Evolutionary conservation across 2,329 filamentous ascomycete genomes (phyloP).

Genomic region (Fusarium sp.): DNA sequence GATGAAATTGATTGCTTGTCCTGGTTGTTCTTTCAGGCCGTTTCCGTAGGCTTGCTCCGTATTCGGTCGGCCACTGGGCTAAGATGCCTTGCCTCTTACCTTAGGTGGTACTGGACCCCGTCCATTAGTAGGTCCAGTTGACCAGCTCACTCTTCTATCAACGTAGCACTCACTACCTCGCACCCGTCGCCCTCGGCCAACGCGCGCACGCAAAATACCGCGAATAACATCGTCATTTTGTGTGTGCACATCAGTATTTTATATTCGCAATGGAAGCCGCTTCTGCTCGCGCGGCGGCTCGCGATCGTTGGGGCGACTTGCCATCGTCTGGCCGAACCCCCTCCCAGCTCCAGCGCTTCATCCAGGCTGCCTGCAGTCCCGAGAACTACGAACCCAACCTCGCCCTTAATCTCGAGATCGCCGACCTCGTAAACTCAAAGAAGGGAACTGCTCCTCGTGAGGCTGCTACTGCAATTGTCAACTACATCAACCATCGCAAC

Average conservation of each 20-base stretch:
- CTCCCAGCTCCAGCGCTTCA: constrained; percentile 92
- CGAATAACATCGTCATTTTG: not conserved
- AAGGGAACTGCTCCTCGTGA: constrained; percentile 96
- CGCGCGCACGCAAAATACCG: constrained; percentile 9
- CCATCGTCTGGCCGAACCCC: constrained; percentile 74
- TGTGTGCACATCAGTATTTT: not conserved
- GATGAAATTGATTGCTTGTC: not conserved
- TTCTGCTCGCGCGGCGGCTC: constrained; percentile 92
- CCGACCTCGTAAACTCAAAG: constrained; percentile 96
- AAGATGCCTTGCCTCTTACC: too few relatives aligned
- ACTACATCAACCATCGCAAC: constrained; percentile 96
- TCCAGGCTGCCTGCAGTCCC: constrained; percentile 94
- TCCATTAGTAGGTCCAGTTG: not conserved
- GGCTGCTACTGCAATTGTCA: constrained; percentile 91
- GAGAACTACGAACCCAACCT: constrained; percentile 99
- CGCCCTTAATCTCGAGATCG: constrained; percentile 93
- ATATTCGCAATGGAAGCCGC: constrained; percentile 80
- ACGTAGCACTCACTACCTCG: constrained; percentile 6
- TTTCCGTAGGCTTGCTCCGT: constrained; percentile 22
- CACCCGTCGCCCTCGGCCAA: not conserved
- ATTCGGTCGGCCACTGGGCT: constrained; percentile 7
- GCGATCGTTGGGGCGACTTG: constrained; percentile 88
- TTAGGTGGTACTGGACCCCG: not conserved
- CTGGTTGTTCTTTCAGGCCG: not conserved
- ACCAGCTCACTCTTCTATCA: constrained; percentile 28